Percentiles rank a stretch among this genome's conserved stretches.
phyloP scores from a whole-genome alignment of 2,329 filamentous ascomycete species.

The Davidsoniella australis region DNA sequence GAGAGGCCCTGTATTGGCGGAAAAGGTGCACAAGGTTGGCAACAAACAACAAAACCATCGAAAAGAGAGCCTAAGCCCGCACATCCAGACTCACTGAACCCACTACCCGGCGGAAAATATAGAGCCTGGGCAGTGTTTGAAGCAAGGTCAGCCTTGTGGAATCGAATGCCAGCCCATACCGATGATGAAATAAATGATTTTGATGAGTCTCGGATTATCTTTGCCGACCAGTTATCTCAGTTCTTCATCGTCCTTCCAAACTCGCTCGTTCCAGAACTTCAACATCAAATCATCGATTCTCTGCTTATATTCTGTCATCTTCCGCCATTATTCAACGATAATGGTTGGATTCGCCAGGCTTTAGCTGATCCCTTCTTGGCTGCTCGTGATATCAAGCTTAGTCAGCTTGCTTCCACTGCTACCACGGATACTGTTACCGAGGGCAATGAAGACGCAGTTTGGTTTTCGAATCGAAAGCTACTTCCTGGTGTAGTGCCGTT shows the following conservation, averaged over 20 bases:
- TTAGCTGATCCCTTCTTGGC: slow-evolving; percentile 17
- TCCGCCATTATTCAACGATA: slow-evolving; percentile 14
- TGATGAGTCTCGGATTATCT: slow-evolving; percentile 67
- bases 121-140: slow-evolving; percentile 37
- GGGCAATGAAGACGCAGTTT: background rate
- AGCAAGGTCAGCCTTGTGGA: slow-evolving; percentile 25
- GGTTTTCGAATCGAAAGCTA: background rate
- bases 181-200: slow-evolving; percentile 59
- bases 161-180: slow-evolving; percentile 51
- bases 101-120: too few relatives aligned
- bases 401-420: background rate
- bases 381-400: too few relatives aligned
- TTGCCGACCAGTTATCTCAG: slow-evolving; percentile 58
- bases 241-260: slow-evolving; percentile 38
- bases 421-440: background rate
- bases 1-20: slow-evolving; percentile 71
- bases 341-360: too few relatives aligned
- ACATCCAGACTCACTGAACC: too few relatives aligned
- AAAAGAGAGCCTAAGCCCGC: slow-evolving; percentile 10
- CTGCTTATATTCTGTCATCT: slow-evolving; percentile 53
- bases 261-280: slow-evolving; percentile 20
- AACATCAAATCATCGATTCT: slow-evolving; percentile 42
- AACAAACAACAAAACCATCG: too few relatives aligned
- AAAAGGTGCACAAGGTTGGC: slow-evolving; percentile 52
- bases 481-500: slow-evolving; percentile 3